A percentile compares a stretch with the other conserved stretches of the same genome.
These are phyloP conservation scores for Aspergillus caelatus DNA, from an alignment of 2,329 filamentous ascomycete species.

Conservation along the genomic window DNA sequence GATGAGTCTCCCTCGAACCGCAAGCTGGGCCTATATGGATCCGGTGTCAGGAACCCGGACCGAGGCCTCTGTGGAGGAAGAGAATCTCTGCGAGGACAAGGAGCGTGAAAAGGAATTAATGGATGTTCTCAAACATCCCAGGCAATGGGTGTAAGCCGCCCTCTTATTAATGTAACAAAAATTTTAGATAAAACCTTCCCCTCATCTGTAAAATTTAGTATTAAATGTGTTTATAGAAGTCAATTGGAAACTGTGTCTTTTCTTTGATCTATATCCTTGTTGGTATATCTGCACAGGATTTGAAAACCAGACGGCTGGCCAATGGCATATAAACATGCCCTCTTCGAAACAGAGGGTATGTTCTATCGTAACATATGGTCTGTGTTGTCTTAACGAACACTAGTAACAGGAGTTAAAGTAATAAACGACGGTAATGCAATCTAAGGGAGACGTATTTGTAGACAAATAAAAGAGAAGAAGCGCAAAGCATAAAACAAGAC, in stretches of 20 bases:
- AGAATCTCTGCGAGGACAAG: slow-evolving; percentile 37
- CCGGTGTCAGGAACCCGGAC: slow-evolving; percentile 49
- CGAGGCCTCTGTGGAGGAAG: slow-evolving; percentile 53
- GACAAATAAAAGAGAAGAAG: neutral
- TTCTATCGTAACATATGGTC: neutral
- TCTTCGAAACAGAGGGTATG: neutral
- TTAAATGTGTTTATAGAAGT: neutral
- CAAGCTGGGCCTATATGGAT: slow-evolving; percentile 96
- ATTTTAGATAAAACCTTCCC: neutral
- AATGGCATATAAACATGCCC: neutral
- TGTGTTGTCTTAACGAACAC: neutral
- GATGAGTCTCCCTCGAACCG: slow-evolving; percentile 93
- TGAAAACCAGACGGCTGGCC: neutral
- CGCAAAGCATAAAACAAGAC: neutral
- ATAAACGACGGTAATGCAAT: neutral
- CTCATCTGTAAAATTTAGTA: neutral
- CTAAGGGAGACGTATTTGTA: neutral
- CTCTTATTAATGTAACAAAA: neutral
- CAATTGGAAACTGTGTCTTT: neutral
- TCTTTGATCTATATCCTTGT: neutral
- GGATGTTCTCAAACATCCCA: slow-evolving; percentile 66
- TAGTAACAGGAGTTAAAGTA: neutral
- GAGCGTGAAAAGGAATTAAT: slow-evolving; percentile 73
- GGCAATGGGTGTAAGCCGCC: slow-evolving; percentile 58
- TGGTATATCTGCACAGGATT: neutral